Percentiles rank a stretch among this genome's conserved stretches.
These are phyloP conservation scores for Colletotrichum caudatum DNA, from an alignment of 2,329 filamentous ascomycete genomes.

Conservation along the genomic window DNA sequence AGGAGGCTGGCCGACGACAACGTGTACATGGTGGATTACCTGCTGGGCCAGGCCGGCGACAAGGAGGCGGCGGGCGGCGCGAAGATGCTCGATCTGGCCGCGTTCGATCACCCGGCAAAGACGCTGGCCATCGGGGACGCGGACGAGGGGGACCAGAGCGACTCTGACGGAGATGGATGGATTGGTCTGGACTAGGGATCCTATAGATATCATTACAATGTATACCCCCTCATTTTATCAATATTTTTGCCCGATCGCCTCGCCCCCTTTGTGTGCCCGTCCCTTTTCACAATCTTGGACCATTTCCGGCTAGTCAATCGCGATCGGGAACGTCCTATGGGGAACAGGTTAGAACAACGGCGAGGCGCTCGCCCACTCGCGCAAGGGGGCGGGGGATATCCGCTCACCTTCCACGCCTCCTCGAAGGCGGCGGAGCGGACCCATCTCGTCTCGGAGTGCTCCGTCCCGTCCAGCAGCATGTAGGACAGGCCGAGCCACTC, in stretches of 20 bases:
- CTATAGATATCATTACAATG: slow-evolving; percentile 42
- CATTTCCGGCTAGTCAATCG: slow-evolving; percentile 23
- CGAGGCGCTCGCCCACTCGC: too few species aligned
- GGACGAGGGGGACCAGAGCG: slow-evolving; percentile 50
- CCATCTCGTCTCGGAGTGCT: slow-evolving; percentile 63
- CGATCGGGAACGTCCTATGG: slow-evolving; percentile 33
- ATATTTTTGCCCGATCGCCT: neutral
- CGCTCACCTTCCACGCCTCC: slow-evolving; percentile 70
- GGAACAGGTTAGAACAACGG: neutral
- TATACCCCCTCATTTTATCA: slow-evolving; percentile 41
- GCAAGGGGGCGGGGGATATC: neutral
- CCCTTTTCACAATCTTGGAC: slow-evolving; percentile 4
- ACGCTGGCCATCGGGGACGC: slow-evolving; percentile 29
- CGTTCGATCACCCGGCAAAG: slow-evolving; percentile 36
- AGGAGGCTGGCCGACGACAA: slow-evolving; percentile 88
- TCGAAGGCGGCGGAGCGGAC: slow-evolving; percentile 72
- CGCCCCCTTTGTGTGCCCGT: too few species aligned
- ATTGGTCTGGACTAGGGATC: slow-evolving; percentile 59
- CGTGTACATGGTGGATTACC: slow-evolving; percentile 87
- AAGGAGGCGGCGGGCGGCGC: slow-evolving; percentile 39
- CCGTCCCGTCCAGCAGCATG: slow-evolving; percentile 72
- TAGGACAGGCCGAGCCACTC: slow-evolving; percentile 72
- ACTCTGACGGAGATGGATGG: slow-evolving; percentile 59
- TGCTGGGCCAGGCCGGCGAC: slow-evolving; percentile 65
- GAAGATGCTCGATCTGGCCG: slow-evolving; percentile 45